These are phyloP conservation scores for Choanephora cucurbitarum DNA, from an alignment of 371 early-diverging fungal species.

Conservation along the genomic window DNA sequence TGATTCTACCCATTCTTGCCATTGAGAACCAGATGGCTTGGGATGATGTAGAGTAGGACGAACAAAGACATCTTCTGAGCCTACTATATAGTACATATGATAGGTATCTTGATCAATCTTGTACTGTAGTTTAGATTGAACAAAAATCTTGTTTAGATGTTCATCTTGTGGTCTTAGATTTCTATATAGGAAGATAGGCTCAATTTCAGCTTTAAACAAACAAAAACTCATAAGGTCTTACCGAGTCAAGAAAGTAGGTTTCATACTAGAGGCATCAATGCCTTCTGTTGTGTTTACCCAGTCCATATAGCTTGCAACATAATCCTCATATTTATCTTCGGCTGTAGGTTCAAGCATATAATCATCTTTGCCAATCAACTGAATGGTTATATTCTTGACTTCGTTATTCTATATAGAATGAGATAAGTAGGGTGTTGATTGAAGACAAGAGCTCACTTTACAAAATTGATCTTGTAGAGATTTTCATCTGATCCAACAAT, in stretches of 20 bases:
- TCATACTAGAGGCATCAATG: constrained; percentile 52
- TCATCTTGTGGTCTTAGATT: constrained; percentile 85
- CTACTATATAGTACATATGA: constrained; percentile 55
- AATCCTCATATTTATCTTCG: constrained; percentile 91
- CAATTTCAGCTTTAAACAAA: constrained; percentile 28
- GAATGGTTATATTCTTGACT: constrained; percentile 73
- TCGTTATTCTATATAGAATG: constrained; percentile 60
- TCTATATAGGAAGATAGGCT: constrained; percentile 14
- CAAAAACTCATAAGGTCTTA: constrained; percentile 41
- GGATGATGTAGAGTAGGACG: constrained; percentile 34
- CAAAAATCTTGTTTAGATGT: constrained; percentile 57
- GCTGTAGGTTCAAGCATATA: constrained; percentile 75
- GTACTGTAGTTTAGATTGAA: constrained; percentile 77
- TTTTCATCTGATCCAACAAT: constrained; percentile 80
- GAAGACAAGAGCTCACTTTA: no score
- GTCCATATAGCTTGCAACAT: constrained; percentile 89
- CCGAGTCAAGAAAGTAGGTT: constrained; percentile 70
- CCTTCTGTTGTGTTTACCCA: constrained; percentile 77
- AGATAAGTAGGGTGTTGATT: no score
- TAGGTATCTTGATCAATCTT: constrained; percentile 82
- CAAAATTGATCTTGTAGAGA: constrained; percentile 84
- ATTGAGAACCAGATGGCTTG: neutral
- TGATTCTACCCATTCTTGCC: constrained; percentile 30
- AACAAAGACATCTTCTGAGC: constrained; percentile 59
- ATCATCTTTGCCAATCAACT: constrained; percentile 86